Evolutionary conservation across 768 basidiomycete genomes (phyloP), one percentile per base, ranked within the genome.

Genomic region (Rhizopogon rudus): DNA sequence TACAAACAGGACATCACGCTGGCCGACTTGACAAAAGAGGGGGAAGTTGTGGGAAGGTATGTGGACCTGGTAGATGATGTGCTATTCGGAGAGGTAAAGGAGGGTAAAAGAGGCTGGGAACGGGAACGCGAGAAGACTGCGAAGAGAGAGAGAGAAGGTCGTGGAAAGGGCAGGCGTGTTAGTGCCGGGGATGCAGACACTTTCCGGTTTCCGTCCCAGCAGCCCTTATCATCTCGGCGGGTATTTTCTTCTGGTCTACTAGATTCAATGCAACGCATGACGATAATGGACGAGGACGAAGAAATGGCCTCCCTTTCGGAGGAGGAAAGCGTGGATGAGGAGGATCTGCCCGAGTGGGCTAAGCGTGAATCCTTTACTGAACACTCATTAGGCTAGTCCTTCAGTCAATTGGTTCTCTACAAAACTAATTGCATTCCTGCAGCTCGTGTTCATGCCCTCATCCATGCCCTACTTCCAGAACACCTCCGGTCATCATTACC

Each of bases 41-140:
- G 80, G 59, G 68, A 67, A 1, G 77, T 80, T 5, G 80, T 93
- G 3, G 66, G 69, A 39, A 66, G 72, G 46, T 94, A 93, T 66
- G 65, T 92, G 56, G 82, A 90, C 58, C 76, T 84, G n/a, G 91
- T 92, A 3, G 91, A 93, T 61, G 82, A 86, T 55, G 86, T 87
- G 3, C 65, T 94, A 13, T 93, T 94, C 56, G 81, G 81, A 6
- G 83, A 84, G 1, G 75, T 72, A 52, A 78, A 75, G 61, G 75
- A 74, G 12, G 72, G 71, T 5, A 73, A 72, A 57, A 66, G 78
- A 40, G 81, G 81, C 0, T 82, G 80, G 79, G 70, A 74, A 55
- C 65, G 73, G 29, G 76, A 76, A 63, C 69, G 71, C 51, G 76
- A 79, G 60, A 78, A 76, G 58, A 73, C 73, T 6, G 59, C 73